These are phyloP conservation scores for Canavalia ensiformis DNA, from an alignment of 306 rosid genomes.

Conservation along the genomic window DNA sequence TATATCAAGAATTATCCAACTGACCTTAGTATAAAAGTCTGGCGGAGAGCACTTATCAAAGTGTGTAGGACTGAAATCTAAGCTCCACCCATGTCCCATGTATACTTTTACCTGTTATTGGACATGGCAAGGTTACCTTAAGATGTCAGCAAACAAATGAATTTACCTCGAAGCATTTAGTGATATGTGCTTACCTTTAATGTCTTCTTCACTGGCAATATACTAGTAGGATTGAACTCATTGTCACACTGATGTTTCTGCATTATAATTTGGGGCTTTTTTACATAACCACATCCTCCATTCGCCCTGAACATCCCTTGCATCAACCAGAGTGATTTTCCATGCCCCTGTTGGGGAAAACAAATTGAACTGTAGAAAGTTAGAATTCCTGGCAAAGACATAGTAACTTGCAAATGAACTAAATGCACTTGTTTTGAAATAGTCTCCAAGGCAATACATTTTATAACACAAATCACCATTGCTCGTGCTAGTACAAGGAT, in stretches of 20 bases:
- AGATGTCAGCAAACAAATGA: conserved; percentile 17
- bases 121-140: conserved; percentile 19
- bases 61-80: conserved; percentile 62
- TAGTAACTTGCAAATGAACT: conserved; percentile 31
- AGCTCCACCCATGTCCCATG: conserved; percentile 62
- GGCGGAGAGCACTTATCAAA: conserved; percentile 84
- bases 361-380: conserved; percentile 17
- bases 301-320: conserved; percentile 96
- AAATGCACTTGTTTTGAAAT: neutral
- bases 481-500: neutral
- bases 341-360: conserved; percentile 69
- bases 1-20: conserved; percentile 14
- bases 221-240: conserved; percentile 73
- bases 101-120: conserved; percentile 71
- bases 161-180: conserved; percentile 25
- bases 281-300: conserved; percentile 93
- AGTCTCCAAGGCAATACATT: neutral
- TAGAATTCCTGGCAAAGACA: conserved; percentile 34
- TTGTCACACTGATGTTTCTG: conserved; percentile 55
- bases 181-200: conserved; percentile 65
- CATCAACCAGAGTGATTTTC: conserved; percentile 85
- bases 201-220: conserved; percentile 60
- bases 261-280: conserved; percentile 78
- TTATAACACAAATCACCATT: neutral
- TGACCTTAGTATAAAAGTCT: conserved; percentile 85